Percentiles rank a stretch among this genome's conserved stretches.
Evolutionary conservation across 1,139 yeast species (phyloP).

Genomic region (Geotrichum phurueaensis): DNA sequence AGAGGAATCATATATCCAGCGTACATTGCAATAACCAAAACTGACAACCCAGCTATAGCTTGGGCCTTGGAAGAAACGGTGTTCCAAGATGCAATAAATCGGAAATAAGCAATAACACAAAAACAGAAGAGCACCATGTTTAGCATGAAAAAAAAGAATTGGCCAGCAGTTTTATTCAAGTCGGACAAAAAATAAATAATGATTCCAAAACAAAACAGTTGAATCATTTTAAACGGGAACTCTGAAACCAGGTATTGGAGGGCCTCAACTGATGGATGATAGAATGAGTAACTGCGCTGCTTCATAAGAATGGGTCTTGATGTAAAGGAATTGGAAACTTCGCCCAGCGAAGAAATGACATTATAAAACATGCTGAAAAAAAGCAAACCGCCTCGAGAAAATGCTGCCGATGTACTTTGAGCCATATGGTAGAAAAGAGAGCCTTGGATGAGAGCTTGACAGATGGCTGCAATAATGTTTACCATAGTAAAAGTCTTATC

Average conservation of each 20-base stretch:
- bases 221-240: constrained; percentile 35
- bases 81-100: constrained; percentile 52
- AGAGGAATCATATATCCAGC: constrained; percentile 42
- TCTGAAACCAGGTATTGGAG: constrained; percentile 36
- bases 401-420: constrained; percentile 45
- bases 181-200: constrained; percentile 39
- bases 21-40: constrained; percentile 35
- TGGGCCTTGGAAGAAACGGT: constrained; percentile 53
- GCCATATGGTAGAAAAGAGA: constrained; percentile 51
- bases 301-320: constrained; percentile 41
- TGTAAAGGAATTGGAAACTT: constrained; percentile 37
- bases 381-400: constrained; percentile 45
- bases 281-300: constrained; percentile 41
- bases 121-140: constrained; percentile 37
- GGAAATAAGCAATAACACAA: constrained; percentile 50
- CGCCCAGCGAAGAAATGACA: constrained; percentile 41
- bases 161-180: constrained; percentile 39
- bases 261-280: constrained; percentile 43
- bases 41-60: constrained; percentile 51
- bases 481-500: constrained; percentile 47
- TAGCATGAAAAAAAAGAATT: constrained; percentile 38
- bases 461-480: constrained; percentile 44
- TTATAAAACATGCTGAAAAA: constrained; percentile 41
- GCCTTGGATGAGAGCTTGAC: constrained; percentile 48
- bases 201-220: constrained; percentile 34